Evolutionary conservation across 208 protist genomes (phyloP), one percentile per base, ranked within the genome.

Genomic region (Leishmania lainsoni): DNA sequence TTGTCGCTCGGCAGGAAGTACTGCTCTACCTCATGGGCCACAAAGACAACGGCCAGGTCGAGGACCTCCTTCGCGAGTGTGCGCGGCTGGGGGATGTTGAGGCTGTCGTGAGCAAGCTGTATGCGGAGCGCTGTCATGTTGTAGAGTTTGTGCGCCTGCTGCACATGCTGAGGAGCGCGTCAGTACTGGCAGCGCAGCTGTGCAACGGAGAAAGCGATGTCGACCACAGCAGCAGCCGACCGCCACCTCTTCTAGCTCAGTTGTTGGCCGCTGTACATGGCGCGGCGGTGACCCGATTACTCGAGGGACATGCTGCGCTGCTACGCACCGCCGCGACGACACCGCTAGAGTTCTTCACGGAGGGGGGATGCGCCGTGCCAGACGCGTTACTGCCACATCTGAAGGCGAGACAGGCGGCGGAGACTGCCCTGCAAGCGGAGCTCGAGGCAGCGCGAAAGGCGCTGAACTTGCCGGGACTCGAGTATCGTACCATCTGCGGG

Each of bases 401-500:
- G 52, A 78, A 29, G 49, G 90, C 84, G 20, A 86, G 83, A 71
- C 82, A 89, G 69, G 75, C 81, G 6, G 92, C 92, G 1, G 54
- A 89, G 58, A 39, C 59, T 17, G 80, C 81, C 5, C 83, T 98
- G 52, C 84, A 93, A 54, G 89, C 77, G 39, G 94, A 96, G 86
- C 84, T 98, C 68, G 81, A 90, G 68, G 54, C 66, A 1, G 88
- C 90, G n/a, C 90, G 91, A 3, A 29, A 42, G 9, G 77, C 83
- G 70, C 83, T 96, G 73, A 70, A 81, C 74, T 69, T 96, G 63
- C 91, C 92, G 16, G 89, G 82, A 0, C 84, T 96, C 42, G 89
- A 95, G 84, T 98, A 92, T 83, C 89, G 90, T 73, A 93, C 92
- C 39, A 91, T 98, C 76, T 85, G 85, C 39, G 94, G 93, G 26